phyloP scores from a whole-genome alignment of 2,329 filamentous ascomycete species.

The Phialophora verrucosa region DNA sequence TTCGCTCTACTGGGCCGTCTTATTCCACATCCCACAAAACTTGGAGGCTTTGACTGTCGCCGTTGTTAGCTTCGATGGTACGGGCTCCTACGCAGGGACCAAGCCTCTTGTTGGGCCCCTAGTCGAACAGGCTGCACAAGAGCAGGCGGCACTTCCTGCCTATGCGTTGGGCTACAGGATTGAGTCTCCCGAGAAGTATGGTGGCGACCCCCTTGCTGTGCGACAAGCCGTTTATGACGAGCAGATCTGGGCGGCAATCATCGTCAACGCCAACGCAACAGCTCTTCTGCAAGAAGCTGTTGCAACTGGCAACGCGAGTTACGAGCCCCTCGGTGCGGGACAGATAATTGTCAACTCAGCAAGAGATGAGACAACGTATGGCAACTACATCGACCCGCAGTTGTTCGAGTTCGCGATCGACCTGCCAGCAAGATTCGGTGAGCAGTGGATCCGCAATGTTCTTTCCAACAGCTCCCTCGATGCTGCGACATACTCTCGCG shows the following conservation, averaged over 20 bases:
- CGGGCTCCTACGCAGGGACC: constrained; percentile 53
- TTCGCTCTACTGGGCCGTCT: constrained; percentile 66
- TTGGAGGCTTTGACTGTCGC: constrained; percentile 58
- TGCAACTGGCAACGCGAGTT: constrained; percentile 60
- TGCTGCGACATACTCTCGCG: constrained; percentile 45
- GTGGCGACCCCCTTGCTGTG: constrained; percentile 62
- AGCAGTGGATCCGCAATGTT: constrained; percentile 45
- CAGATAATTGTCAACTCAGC: constrained; percentile 63
- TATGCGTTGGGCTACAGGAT: constrained; percentile 54
- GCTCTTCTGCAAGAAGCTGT: constrained; percentile 62
- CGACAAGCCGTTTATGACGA: constrained; percentile 65
- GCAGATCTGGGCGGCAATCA: constrained; percentile 65
- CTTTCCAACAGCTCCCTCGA: constrained; percentile 37
- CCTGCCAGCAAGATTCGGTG: constrained; percentile 57
- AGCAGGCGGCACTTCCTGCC: constrained; percentile 52
- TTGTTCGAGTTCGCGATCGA: constrained; percentile 56
- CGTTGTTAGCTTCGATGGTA: constrained; percentile 69
- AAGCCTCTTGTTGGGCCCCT: constrained; percentile 63
- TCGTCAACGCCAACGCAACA: constrained; percentile 68
- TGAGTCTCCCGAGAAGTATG: constrained; percentile 57
- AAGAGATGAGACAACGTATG: constrained; percentile 62
- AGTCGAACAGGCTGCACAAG: constrained; percentile 48
- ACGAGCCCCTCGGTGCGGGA: constrained; percentile 64
- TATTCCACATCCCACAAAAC: constrained; percentile 59
- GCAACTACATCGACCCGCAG: constrained; percentile 60